A percentile compares a stretch with the other conserved stretches of the same genome.
Evolutionary conservation across 2,329 filamentous ascomycete genomes (phyloP).

Genomic region (Diaporthe nobilis): DNA sequence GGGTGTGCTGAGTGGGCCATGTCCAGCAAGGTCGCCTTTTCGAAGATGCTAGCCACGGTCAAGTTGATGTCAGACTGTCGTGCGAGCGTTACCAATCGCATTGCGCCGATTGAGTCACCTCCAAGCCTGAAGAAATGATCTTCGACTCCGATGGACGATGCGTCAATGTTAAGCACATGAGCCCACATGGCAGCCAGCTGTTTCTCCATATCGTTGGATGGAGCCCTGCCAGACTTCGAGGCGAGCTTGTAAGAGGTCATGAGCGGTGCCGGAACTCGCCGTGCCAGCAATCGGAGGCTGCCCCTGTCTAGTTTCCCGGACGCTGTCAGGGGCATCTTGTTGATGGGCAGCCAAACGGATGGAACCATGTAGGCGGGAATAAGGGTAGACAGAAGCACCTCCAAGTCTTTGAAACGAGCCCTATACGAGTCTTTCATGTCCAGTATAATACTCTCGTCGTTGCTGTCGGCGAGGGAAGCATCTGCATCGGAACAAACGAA

Average conservation of each 20-base stretch:
- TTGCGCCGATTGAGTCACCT: conserved; percentile 66
- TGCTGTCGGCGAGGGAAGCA: conserved; percentile 4
- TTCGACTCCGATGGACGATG: conserved; percentile 49
- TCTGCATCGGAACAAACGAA: conserved; percentile 44
- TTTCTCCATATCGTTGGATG: conserved; percentile 56
- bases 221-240: conserved; percentile 46
- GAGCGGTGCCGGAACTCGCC: not conserved
- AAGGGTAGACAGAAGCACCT: not conserved
- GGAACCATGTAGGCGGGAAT: conserved; percentile 37
- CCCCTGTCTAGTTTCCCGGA: conserved; percentile 47
- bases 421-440: not conserved
- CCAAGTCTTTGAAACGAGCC: not conserved
- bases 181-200: conserved; percentile 54
- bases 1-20: conserved; percentile 4
- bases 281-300: not conserved
- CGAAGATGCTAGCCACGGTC: conserved; percentile 62
- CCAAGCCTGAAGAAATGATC: conserved; percentile 64
- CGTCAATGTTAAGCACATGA: conserved; percentile 32
- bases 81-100: conserved; percentile 63
- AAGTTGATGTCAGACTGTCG: conserved; percentile 55
- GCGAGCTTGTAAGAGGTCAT: conserved; percentile 8
- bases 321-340: conserved; percentile 41
- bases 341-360: conserved; percentile 48
- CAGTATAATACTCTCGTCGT: not conserved
- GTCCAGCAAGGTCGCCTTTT: conserved; percentile 50